Conservation (phyloP, 2,329 filamentous ascomycete genomes). For the Didymella lethalis region DNA sequence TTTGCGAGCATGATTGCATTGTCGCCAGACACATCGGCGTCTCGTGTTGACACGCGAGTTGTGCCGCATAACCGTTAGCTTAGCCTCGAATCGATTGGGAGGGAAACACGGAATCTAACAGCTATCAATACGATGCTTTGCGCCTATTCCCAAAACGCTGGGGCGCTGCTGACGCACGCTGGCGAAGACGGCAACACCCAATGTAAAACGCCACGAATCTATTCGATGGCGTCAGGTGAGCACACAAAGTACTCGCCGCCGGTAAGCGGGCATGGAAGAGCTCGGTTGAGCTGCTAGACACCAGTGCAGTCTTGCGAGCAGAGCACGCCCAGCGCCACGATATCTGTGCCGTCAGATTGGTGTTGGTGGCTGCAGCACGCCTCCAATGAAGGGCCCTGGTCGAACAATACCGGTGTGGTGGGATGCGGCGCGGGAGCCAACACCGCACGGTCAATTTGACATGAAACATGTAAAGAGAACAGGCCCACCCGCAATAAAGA, state of each 20-base stretch:
- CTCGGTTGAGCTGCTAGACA: background rate
- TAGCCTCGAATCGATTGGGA: background rate
- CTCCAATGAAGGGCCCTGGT: background rate
- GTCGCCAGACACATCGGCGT: background rate
- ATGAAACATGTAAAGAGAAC: background rate
- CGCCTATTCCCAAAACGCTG: background rate
- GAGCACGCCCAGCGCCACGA: background rate
- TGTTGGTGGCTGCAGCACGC: slow-evolving; percentile 1
- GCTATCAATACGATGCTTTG: background rate
- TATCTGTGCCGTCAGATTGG: background rate
- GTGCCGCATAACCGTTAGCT: slow-evolving; percentile 1
- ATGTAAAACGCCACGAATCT: background rate
- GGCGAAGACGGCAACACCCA: background rate
- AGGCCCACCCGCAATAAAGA: slow-evolving; percentile 1
- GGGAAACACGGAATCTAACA: too few relatives aligned
- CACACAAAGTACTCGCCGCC: background rate
- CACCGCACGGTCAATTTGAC: background rate
- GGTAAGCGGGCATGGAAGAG: too few relatives aligned
- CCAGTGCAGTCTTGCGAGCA: background rate
- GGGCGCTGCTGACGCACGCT: background rate
- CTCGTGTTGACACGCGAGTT: background rate
- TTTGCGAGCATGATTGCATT: background rate
- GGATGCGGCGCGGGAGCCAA: background rate
- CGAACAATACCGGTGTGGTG: background rate
- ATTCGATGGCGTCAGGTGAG: background rate